These are phyloP conservation scores for Coemansia sp. DNA, from an alignment of 192 early-diverging fungal genomes.

Conservation along the genomic window DNA sequence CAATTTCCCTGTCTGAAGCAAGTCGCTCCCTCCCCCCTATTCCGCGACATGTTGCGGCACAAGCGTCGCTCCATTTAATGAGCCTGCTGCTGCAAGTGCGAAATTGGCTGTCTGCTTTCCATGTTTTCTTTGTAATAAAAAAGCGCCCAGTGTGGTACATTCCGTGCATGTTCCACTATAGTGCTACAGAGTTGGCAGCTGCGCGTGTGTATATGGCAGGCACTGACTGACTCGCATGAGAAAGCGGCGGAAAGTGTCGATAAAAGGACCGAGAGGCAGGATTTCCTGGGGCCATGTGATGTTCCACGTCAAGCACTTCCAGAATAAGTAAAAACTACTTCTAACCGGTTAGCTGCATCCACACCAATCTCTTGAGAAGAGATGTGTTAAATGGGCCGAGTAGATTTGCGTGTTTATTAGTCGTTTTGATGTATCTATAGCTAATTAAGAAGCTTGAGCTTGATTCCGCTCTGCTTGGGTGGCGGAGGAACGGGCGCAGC, in stretches of 20 bases:
- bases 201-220: neutral
- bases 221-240: neutral
- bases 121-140: no score
- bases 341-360: neutral
- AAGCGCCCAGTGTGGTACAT: neutral
- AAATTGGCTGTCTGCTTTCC: neutral
- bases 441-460: no score
- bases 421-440: no score
- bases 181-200: neutral
- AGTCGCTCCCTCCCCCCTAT: neutral
- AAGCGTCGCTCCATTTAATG: neutral
- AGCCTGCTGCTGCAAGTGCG: neutral
- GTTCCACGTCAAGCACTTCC: neutral
- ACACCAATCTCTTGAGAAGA: neutral
- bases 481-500: slow-evolving; percentile 36
- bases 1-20: neutral
- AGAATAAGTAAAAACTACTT: neutral
- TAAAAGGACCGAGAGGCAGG: neutral
- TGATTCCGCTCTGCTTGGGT: slow-evolving; percentile 36
- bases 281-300: neutral
- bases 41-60: neutral
- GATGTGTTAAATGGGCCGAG: neutral
- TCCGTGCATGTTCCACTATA: neutral
- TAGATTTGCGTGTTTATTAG: neutral
- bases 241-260: neutral